phyloP scores from a whole-genome alignment of 1,284 basidiomycete genomes.

The Cryptococcus sp. region DNA sequence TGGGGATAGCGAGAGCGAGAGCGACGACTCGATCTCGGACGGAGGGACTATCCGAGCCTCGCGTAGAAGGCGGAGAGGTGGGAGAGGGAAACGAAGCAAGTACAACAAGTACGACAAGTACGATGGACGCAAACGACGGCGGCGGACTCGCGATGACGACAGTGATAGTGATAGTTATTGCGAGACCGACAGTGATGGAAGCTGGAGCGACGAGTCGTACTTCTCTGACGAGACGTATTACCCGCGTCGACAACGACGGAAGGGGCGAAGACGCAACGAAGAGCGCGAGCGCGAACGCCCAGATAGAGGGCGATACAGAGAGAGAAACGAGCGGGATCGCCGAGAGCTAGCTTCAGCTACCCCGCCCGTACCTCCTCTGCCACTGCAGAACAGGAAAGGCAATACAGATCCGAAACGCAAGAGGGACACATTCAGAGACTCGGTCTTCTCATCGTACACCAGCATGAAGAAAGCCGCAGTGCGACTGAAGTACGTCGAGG shows the following conservation, averaged over 20 bases:
- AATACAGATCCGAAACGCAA: neutral
- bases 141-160: slow-evolving; percentile 22
- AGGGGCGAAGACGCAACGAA: slow-evolving; percentile 1
- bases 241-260: slow-evolving; percentile 1
- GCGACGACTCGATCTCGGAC: slow-evolving; percentile 20
- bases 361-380: slow-evolving; percentile 2
- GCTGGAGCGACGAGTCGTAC: slow-evolving; percentile 34
- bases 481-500: slow-evolving; percentile 34
- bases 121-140: slow-evolving; percentile 15
- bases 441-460: slow-evolving; percentile 39
- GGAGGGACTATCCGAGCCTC: slow-evolving; percentile 16
- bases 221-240: slow-evolving; percentile 10
- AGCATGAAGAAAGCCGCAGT: slow-evolving; percentile 44
- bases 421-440: slow-evolving; percentile 33
- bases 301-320: neutral
- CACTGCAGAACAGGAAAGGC: neutral
- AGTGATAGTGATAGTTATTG: slow-evolving; percentile 40
- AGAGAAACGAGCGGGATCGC: neutral
- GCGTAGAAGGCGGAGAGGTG: slow-evolving; percentile 7
- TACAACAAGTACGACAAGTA: slow-evolving; percentile 3
- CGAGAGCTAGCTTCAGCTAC: neutral
- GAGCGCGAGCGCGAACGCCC: slow-evolving; percentile 1
- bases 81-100: slow-evolving; percentile 31
- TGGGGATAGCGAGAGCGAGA: slow-evolving; percentile 19
- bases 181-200: too few species aligned